Conservation (phyloP, 2,329 filamentous ascomycete species). For the Echinosphaeria canescens region DNA sequence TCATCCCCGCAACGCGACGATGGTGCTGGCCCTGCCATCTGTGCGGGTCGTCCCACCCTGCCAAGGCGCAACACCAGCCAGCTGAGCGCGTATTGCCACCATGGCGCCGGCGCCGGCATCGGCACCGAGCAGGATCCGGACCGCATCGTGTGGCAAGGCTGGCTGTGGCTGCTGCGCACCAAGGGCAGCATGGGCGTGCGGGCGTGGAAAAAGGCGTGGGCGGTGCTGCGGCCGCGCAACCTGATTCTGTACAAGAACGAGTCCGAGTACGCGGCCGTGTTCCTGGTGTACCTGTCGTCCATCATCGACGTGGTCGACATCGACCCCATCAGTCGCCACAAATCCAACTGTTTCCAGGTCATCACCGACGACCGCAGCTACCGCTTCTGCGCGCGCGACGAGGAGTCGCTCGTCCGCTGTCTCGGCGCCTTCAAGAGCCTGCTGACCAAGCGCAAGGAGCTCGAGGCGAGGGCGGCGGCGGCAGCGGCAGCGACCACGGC, state of each 20-base stretch:
- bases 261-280: constrained; percentile 67
- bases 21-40: constrained; percentile 10
- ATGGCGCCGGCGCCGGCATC: too few relatives aligned
- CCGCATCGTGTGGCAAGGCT: constrained; percentile 84
- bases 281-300: constrained; percentile 56
- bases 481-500: constrained; percentile 7
- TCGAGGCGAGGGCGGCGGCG: constrained; percentile 25
- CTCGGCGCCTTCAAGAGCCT: constrained; percentile 83
- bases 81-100: constrained; percentile 35
- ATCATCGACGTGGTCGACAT: constrained; percentile 88
- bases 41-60: constrained; percentile 9
- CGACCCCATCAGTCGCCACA: constrained; percentile 67
- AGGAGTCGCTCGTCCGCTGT: constrained; percentile 66
- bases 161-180: constrained; percentile 65
- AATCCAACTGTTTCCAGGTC: constrained; percentile 73
- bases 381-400: constrained; percentile 55
- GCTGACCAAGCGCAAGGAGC: constrained; percentile 45
- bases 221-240: constrained; percentile 67
- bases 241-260: constrained; percentile 88
- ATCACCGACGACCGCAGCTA: constrained; percentile 83
- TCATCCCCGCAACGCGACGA: too few relatives aligned
- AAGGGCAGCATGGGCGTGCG: constrained; percentile 67
- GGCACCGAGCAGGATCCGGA: constrained; percentile 47
- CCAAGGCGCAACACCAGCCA: constrained; percentile 34
- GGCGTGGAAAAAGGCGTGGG: constrained; percentile 92